Evolutionary conservation across 2,329 filamentous ascomycete genomes (phyloP).

Genomic region (Ophioceras dolichostomum): DNA sequence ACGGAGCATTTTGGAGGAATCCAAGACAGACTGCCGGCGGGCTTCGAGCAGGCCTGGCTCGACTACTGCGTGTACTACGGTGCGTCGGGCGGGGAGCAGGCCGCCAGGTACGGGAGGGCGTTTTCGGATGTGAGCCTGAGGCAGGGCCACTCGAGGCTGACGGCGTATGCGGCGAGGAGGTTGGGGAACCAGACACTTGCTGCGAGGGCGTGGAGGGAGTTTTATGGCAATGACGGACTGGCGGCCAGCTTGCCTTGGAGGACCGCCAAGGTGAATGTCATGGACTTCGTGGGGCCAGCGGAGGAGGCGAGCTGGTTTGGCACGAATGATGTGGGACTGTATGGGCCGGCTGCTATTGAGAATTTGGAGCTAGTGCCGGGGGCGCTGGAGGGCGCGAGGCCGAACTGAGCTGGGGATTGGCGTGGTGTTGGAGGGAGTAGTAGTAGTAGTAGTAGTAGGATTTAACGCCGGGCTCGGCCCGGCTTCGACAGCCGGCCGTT

Average conservation of each 20-base stretch:
- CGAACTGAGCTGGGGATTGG: too few species aligned
- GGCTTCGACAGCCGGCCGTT: too few species aligned
- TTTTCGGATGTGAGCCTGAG: slow-evolving; percentile 32
- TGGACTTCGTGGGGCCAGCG: slow-evolving; percentile 29
- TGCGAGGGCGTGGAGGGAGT: slow-evolving; percentile 40
- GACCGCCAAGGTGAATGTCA: slow-evolving; percentile 25
- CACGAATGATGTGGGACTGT: slow-evolving; percentile 44
- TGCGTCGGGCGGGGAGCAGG: slow-evolving; percentile 34
- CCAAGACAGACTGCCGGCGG: slow-evolving; percentile 20
- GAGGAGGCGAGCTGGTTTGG: slow-evolving; percentile 45
- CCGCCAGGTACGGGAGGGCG: slow-evolving; percentile 33
- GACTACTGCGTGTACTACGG: slow-evolving; percentile 49
- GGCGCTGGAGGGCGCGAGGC: neutral
- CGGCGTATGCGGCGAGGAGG: slow-evolving; percentile 37
- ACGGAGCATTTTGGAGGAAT: slow-evolving; percentile 33
- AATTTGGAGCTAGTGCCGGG: slow-evolving; percentile 28
- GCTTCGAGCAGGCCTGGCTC: slow-evolving; percentile 41
- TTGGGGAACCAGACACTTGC: slow-evolving; percentile 24
- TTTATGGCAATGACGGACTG: slow-evolving; percentile 33
- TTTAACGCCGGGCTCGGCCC: too few species aligned
- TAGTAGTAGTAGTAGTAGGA: too few species aligned
- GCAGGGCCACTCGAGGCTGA: slow-evolving; percentile 46
- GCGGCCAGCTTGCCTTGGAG: slow-evolving; percentile 22
- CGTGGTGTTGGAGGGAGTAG: too few species aligned
- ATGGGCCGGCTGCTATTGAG: slow-evolving; percentile 44